These are phyloP conservation scores for Grigorovia transvaalensis DNA, from an alignment of 805 yeast genomes.

Conservation along the genomic window DNA sequence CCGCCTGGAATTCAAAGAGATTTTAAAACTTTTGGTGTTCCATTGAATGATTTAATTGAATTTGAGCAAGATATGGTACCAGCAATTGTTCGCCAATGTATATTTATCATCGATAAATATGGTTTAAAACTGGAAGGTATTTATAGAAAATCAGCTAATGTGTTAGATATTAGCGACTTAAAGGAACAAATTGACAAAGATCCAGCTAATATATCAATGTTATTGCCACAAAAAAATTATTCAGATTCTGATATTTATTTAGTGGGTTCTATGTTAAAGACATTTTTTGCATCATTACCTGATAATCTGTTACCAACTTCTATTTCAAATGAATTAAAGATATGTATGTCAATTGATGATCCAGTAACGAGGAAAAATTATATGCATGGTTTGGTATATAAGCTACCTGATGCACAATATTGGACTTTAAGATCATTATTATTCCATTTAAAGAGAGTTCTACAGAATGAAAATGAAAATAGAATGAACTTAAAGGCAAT, in stretches of 20 bases:
- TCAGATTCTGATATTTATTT: slow-evolving; percentile 76
- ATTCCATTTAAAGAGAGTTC: slow-evolving; percentile 74
- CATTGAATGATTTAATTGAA: slow-evolving; percentile 66
- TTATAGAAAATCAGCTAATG: slow-evolving; percentile 77
- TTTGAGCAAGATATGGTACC: slow-evolving; percentile 91
- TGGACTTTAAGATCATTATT: slow-evolving; percentile 78
- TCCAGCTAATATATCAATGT: slow-evolving; percentile 51
- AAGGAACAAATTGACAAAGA: slow-evolving; percentile 63
- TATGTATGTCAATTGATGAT: slow-evolving; percentile 62
- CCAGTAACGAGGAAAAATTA: slow-evolving; percentile 53
- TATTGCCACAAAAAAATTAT: slow-evolving; percentile 45
- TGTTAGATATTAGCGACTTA: slow-evolving; percentile 60
- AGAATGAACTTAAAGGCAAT: slow-evolving; percentile 76
- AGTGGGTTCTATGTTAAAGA: slow-evolving; percentile 79
- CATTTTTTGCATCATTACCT: slow-evolving; percentile 75
- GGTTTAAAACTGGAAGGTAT: slow-evolving; percentile 86
- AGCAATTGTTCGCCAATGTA: slow-evolving; percentile 76
- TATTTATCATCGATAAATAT: slow-evolving; percentile 71
- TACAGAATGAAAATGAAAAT: slow-evolving; percentile 49
- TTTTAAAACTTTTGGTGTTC: slow-evolving; percentile 65
- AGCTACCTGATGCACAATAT: slow-evolving; percentile 88
- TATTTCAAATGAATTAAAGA: slow-evolving; percentile 23
- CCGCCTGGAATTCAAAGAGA: slow-evolving; percentile 31
- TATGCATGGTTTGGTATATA: slow-evolving; percentile 78
- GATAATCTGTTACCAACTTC: slow-evolving; percentile 34